phyloP scores from a whole-genome alignment of 164 flowering plant species.

The Vitis cinerea region DNA sequence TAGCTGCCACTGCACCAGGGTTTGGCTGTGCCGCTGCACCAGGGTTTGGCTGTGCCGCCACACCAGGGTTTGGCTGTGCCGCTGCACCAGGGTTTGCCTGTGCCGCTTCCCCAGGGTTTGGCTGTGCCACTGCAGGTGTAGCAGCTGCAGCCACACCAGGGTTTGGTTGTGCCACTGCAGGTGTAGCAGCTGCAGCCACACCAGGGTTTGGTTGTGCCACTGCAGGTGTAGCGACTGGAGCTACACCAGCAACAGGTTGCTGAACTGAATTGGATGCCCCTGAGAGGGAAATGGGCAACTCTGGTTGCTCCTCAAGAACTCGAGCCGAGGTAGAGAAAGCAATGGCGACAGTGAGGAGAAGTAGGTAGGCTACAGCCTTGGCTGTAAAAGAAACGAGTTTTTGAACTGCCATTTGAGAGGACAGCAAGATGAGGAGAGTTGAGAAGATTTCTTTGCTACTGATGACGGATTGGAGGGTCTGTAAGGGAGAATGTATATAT shows the following conservation, averaged over 20 bases:
- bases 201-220: constrained; percentile 2
- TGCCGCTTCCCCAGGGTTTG: neutral
- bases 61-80: neutral
- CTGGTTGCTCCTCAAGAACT: constrained; percentile 30
- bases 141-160: constrained; percentile 11
- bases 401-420: constrained; percentile 21
- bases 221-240: constrained; percentile 4
- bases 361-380: constrained; percentile 19
- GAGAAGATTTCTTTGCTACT: neutral
- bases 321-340: constrained; percentile 43
- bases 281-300: constrained; percentile 14
- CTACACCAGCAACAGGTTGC: constrained; percentile 2
- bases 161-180: constrained; percentile 1
- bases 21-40: constrained; percentile 1
- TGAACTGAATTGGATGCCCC: neutral
- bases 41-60: neutral
- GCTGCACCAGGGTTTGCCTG: neutral
- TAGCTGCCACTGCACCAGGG: neutral
- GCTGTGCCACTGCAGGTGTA: neutral
- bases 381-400: constrained; percentile 13
- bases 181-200: constrained; percentile 4
- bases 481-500: neutral
- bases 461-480: constrained; percentile 2
- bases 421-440: neutral
- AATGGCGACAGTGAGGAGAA: constrained; percentile 36